Base-by-base conservation (phyloP, 2,329 filamentous ascomycete genomes). In the Fusarium haematococcum region DNA sequence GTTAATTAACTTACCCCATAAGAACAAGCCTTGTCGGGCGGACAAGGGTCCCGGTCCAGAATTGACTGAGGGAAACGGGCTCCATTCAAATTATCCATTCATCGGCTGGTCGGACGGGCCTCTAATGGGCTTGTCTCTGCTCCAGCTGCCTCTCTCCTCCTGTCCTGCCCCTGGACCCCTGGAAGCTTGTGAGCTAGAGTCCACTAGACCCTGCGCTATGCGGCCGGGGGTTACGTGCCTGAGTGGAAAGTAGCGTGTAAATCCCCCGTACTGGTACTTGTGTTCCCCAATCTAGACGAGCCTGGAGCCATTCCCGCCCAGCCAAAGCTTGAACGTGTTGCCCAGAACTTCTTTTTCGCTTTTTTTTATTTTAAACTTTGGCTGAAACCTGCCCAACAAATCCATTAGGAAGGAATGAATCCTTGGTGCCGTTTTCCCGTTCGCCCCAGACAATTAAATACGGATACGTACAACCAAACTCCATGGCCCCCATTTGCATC, bases 81-180 rank as follows among this genome's bases (percentile, higher is more conserved):
- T 23, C 20, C 33, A 54, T 33, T 33, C 39, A 45, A 60, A 43
- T 61, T 33, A 35, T 25, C 32, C 30, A 35, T 35, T 35, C 30
- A 56, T 57, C 61, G 48, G 61, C 61, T 61, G 58, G 58, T 61
- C 58, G 58, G 58, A 30, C 43, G 37, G 25, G 27, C 41, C 35
- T 59, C 25, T 33, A 37, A 37, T 25, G 56, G 33, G 57, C 37
- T 20, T 18, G 35, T 27, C 32, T 41, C 27, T 18, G 33, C 52
- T 43, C 6, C 25, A 25, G 25, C 25, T 25, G 25, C 25, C 25
- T 11, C 52, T 37, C 27, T 33, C 25, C 10, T 11, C 39, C n/a
- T 43, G 41, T 45, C 41, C 25, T 61, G 57, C 70, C 70, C 70
- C 67, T 71, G 54, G 57, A 73, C 61, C 70, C 61, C 67, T 70